phyloP scores from a whole-genome alignment of 108 stramenopile genomes.

The Cyclotella atomus region DNA sequence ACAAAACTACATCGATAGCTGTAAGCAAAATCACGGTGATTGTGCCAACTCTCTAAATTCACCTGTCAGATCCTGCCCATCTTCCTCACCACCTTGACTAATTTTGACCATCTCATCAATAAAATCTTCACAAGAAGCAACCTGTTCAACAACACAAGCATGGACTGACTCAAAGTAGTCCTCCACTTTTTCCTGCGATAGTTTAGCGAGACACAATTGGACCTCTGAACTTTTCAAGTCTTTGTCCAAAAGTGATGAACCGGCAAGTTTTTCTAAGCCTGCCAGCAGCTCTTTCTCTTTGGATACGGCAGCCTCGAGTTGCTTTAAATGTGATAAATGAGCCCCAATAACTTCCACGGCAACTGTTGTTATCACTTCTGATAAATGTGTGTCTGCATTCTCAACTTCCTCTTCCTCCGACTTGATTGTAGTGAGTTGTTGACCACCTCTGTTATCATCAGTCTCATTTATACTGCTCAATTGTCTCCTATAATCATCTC shows the following conservation, averaged over 20 bases:
- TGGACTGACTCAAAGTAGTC: constrained; percentile 85
- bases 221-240: constrained; percentile 29
- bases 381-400: constrained; percentile 6
- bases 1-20: no score
- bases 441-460: constrained; percentile 25
- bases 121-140: constrained; percentile 48
- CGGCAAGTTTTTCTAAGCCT: constrained; percentile 67
- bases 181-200: constrained; percentile 80
- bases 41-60: no score
- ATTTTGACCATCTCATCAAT: constrained; percentile 78
- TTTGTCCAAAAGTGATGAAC: constrained; percentile 40
- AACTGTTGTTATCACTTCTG: constrained; percentile 41
- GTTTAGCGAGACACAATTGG: constrained; percentile 13
- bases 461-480: constrained; percentile 48
- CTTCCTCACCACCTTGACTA: constrained; percentile 30
- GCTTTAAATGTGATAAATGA: constrained; percentile 73
- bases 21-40: no score
- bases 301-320: constrained; percentile 69
- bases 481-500: constrained; percentile 12
- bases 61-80: no score
- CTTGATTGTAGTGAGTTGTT: neutral
- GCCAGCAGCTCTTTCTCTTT: constrained; percentile 80
- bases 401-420: neutral
- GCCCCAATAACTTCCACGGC: constrained; percentile 62
- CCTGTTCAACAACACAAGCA: constrained; percentile 68